Evolutionary conservation across 805 yeast genomes (phyloP), one percentile per base, ranked within the genome.

Genomic region (Teunomyces barrocoloradensis): DNA sequence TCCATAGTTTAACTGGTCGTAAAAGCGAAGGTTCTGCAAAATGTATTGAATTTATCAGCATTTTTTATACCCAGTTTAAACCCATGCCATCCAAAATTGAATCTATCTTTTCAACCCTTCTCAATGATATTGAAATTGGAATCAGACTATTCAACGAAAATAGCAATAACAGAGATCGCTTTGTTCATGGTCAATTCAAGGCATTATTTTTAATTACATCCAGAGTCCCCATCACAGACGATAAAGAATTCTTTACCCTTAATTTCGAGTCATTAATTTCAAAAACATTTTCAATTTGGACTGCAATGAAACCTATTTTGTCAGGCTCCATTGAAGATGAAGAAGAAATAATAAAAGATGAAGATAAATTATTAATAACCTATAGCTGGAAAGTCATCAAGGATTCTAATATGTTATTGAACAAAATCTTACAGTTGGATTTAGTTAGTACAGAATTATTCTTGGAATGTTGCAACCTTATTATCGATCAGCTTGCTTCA

Each of bases 311-410:
- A 51, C 72, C 73, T 0, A 70, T 84, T 10, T 65, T 89, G 34
- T 77, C 83, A 30, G 81, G 82, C 55, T 89, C 85, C 12, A 83
- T 85, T 1, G 53, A 48, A 1, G 74, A 65, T 4, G 73, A 76
- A 38, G 71, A 72, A 29, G 69, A 65, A 17, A 64, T 67, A 2
- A 63, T 63, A 17, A 58, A 64, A 11, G 59, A 71, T 11, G 71
- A 73, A 5, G 65, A 72, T 7, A 84, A 79, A 55, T 56, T 77
- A 6, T 69, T 84, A 7, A 67, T 80, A 10, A 85, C 86, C 54
- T 88, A 81, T 58, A 79, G 89, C 2, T 91, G 96, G 92, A 81
- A 94, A 65, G 79, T 91, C 0, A 71, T 89, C 5, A 88, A 88
- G 56, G 97, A 90, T 55, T 80, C 91, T 0, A 78, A 89, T 0